Percentiles rank a stretch among this genome's conserved stretches.
Evolutionary conservation across 441 rosid genomes (phyloP).

Genomic region (Corymbia citriodora): DNA sequence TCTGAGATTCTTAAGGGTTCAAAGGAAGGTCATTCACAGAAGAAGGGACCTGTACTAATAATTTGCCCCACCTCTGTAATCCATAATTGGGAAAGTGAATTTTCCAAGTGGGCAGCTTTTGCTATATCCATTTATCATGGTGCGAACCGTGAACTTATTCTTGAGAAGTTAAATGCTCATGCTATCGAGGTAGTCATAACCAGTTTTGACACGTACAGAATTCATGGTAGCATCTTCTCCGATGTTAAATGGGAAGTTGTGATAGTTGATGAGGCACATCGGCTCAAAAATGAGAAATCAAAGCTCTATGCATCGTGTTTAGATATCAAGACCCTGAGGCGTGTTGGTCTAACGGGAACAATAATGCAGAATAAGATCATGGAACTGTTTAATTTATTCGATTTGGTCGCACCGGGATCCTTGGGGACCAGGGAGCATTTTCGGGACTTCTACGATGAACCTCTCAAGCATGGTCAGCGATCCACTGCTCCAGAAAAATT

Average conservation of each 20-base stretch:
- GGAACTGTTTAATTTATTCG: slow-evolving; percentile 87
- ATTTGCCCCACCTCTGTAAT: slow-evolving; percentile 88
- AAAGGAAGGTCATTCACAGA: slow-evolving; percentile 20
- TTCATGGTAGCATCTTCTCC: slow-evolving; percentile 64
- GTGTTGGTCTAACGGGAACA: slow-evolving; percentile 91
- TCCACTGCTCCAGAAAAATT: slow-evolving; percentile 79
- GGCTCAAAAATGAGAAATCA: slow-evolving; percentile 86
- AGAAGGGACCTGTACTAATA: slow-evolving; percentile 57
- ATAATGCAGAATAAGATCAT: slow-evolving; percentile 88
- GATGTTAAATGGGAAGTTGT: slow-evolving; percentile 81
- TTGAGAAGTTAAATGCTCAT: slow-evolving; percentile 60
- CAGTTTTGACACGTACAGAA: slow-evolving; percentile 84
- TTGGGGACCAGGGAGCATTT: slow-evolving; percentile 90
- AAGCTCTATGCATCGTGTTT: slow-evolving; percentile 76
- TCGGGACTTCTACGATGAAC: slow-evolving; percentile 80
- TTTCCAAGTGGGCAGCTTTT: slow-evolving; percentile 80
- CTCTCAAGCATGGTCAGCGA: slow-evolving; percentile 90
- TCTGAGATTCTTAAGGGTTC: slow-evolving; percentile 12
- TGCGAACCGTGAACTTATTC: slow-evolving; percentile 62
- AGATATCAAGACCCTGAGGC: slow-evolving; percentile 49
- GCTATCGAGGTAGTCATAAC: slow-evolving; percentile 75
- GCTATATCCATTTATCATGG: slow-evolving; percentile 74
- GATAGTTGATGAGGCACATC: slow-evolving; percentile 91
- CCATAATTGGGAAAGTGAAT: slow-evolving; percentile 90
- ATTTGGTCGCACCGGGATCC: slow-evolving; percentile 87